These are phyloP conservation scores for Sclerotinia subarctica DNA, from an alignment of 2,329 filamentous ascomycete species.

Conservation along the genomic window DNA sequence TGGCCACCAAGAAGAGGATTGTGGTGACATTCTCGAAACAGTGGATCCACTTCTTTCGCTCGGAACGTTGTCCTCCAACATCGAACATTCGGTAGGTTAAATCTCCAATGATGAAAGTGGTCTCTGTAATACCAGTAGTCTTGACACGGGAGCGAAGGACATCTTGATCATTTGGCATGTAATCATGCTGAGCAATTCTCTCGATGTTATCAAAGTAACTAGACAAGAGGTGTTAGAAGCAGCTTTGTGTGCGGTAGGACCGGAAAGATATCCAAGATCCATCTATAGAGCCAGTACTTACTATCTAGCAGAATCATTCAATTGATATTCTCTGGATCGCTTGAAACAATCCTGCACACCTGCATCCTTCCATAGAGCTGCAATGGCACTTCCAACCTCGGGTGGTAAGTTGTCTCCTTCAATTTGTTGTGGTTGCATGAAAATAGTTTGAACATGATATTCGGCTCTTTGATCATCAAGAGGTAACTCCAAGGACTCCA, in stretches of 20 bases:
- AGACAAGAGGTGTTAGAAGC: slow-evolving; percentile 22
- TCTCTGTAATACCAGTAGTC: slow-evolving; percentile 95
- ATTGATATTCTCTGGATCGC: slow-evolving; percentile 81
- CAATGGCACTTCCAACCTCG: slow-evolving; percentile 78
- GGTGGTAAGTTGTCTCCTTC: slow-evolving; percentile 77
- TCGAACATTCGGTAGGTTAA: slow-evolving; percentile 94
- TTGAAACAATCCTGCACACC: slow-evolving; percentile 86
- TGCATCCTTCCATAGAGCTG: slow-evolving; percentile 75
- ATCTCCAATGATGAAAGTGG: slow-evolving; percentile 86
- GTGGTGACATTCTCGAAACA: slow-evolving; percentile 81
- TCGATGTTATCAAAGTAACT: slow-evolving; percentile 84
- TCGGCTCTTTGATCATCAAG: slow-evolving; percentile 61
- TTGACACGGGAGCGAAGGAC: slow-evolving; percentile 86
- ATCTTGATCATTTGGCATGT: slow-evolving; percentile 91
- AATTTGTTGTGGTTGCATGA: slow-evolving; percentile 55
- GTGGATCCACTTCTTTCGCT: slow-evolving; percentile 78
- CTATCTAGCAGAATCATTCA: slow-evolving; percentile 96
- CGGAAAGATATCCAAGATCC: not conserved
- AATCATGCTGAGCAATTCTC: slow-evolving; percentile 70
- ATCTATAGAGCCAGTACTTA: slow-evolving; percentile 47
- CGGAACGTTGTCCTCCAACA: slow-evolving; percentile 70
- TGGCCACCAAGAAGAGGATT: slow-evolving; percentile 88
- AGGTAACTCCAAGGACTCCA: slow-evolving; percentile 78
- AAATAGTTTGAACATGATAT: slow-evolving; percentile 40
- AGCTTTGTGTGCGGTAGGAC: not conserved